Evolutionary conservation across 139 green algal species (phyloP), one percentile per base, ranked within the genome.

Genomic region (Ettlia oleoabundans): DNA sequence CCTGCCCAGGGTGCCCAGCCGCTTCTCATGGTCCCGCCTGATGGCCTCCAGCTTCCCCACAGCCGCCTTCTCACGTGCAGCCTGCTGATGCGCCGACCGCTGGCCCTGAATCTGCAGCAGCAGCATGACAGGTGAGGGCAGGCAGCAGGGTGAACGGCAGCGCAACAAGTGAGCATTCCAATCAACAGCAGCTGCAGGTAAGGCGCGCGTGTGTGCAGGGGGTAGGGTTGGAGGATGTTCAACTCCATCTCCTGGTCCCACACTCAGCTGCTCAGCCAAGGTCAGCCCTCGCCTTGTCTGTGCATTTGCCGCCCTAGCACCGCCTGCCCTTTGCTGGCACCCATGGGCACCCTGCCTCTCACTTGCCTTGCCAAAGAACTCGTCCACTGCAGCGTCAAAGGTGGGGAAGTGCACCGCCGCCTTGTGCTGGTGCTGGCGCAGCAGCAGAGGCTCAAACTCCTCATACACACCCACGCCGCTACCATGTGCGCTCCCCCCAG

Each of bases 371-470:
- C 86, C 88, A 83, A 92, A 99, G 80, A 96, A 99, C 71, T 98
- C 95, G 53, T 96, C 93, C 73, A 99, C 32, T 8, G 95, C 96
- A 1, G 76, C 91, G 75, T 99, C 95, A 86, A 98, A 98, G 33
- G 87, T 93, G 15, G 82, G 68, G 76, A 98, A 97, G 63, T 74
- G 63, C 61, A 92, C 55, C 38, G 65, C 40, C 1, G 85, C 71
- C 40, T 55, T 63, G 35, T 52, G 86, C 9, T 64, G 69, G 63
- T 89, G 84, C 86, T 97, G 94, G 72, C 53, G n/a, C 72, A 97
- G 72, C 52, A 86, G 68, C 75, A 98, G 71, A 4, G 96, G 93
- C 66, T 94, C 87, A 85, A 95, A 98, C 35, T 97, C 91, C 42
- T 95, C 87, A 73, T 95, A 96, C 55, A 81, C 62, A 78, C 71